phyloP scores from a whole-genome alignment of 2,329 filamentous ascomycete genomes.

The Colletotrichum tofieldiae region DNA sequence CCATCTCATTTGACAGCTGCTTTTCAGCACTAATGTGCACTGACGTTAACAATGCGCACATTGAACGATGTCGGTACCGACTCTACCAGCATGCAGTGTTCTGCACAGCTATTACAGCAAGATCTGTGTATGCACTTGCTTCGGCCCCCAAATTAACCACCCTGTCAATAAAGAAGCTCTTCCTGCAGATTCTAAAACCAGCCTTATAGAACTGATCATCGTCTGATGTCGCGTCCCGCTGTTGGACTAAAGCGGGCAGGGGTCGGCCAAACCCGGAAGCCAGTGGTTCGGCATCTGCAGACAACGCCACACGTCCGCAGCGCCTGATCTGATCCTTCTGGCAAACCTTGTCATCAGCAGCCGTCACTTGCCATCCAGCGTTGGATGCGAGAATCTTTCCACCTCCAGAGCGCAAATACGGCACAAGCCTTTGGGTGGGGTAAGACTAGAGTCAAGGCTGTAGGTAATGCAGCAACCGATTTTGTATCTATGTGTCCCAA shows the following conservation, averaged over 20 bases:
- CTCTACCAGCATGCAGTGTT: no score
- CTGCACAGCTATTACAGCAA: background rate
- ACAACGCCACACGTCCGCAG: constrained; percentile 6
- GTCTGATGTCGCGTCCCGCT: constrained; percentile 6
- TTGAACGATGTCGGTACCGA: no score
- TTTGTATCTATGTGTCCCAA: background rate
- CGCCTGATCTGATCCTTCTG: background rate
- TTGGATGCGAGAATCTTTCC: background rate
- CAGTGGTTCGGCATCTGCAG: constrained; percentile 31
- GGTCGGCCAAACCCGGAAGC: constrained; percentile 22
- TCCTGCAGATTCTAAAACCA: background rate
- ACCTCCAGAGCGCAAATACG: background rate
- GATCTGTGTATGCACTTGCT: background rate
- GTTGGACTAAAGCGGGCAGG: background rate
- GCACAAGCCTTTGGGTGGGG: background rate
- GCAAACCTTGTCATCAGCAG: background rate
- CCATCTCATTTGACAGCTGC: background rate
- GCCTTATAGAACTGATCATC: constrained; percentile 19
- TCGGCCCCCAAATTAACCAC: background rate
- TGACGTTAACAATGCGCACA: background rate
- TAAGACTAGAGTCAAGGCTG: background rate
- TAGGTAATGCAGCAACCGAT: background rate
- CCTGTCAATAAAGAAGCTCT: background rate
- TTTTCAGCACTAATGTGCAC: background rate
- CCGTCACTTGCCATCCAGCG: background rate